phyloP scores from a whole-genome alignment of 441 rosid species.

The Biscutella laevigata region DNA sequence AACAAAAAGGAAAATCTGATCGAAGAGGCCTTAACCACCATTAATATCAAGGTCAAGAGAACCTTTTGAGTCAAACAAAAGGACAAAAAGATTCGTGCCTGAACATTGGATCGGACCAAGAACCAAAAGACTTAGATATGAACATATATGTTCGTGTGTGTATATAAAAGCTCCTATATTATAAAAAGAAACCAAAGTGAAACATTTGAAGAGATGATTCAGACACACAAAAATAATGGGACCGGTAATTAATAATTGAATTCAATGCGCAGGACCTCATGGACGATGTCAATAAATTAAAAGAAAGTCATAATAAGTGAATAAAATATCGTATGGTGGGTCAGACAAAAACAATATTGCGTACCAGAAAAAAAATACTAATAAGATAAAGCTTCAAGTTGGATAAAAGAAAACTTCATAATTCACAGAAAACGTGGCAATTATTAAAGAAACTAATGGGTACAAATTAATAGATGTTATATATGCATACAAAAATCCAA shows the following conservation, averaged over 20 bases:
- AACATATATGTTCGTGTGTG: not conserved
- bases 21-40: not conserved
- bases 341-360: slow-evolving; percentile 15
- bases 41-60: slow-evolving; percentile 15
- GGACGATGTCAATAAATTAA: not conserved
- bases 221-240: not conserved
- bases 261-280: not conserved
- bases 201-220: not conserved
- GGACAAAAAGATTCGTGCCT: not conserved
- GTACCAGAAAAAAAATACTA: too few species aligned
- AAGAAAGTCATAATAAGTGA: not conserved
- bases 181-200: slow-evolving; percentile 19
- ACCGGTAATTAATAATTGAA: slow-evolving; percentile 2
- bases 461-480: not conserved
- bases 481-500: slow-evolving; percentile 10
- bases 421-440: slow-evolving; percentile 19
- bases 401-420: slow-evolving; percentile 14
- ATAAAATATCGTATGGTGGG: slow-evolving; percentile 16
- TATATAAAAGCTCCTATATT: too few species aligned
- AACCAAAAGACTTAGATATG: slow-evolving; percentile 7
- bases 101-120: slow-evolving; percentile 1
- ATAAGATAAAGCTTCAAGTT: too few species aligned
- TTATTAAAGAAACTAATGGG: not conserved
- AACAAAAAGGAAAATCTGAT: not conserved
- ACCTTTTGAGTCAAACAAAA: not conserved